Percentiles rank a stretch among this genome's conserved stretches.
Conservation (phyloP, 2,329 filamentous ascomycete genomes). For the Gaeumannomyces sp. region DNA sequence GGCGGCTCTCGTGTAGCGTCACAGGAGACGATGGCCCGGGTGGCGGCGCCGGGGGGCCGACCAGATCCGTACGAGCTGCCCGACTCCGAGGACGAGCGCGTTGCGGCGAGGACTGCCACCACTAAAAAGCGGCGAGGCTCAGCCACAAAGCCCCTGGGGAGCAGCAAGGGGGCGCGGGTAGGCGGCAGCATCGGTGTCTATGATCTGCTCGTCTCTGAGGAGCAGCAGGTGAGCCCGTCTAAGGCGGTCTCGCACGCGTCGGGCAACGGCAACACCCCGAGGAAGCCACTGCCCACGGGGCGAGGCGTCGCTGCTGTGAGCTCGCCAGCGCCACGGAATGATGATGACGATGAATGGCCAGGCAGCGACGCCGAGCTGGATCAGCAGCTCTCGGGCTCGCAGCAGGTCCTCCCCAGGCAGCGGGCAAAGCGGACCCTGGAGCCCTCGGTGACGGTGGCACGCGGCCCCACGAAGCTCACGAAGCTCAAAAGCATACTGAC, state of each 20-base stretch:
- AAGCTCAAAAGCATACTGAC: conserved; percentile 51
- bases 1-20: too few relatives aligned
- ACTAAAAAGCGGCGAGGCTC: not conserved
- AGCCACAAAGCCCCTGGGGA: not conserved
- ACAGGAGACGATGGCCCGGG: too few relatives aligned
- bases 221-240: conserved; percentile 10
- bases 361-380: not conserved
- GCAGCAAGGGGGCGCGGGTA: not conserved
- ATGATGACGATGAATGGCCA: too few relatives aligned
- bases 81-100: conserved; percentile 18
- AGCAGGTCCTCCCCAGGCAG: not conserved
- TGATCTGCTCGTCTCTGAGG: conserved; percentile 16
- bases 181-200: conserved; percentile 13
- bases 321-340: too few relatives aligned
- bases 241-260: conserved; percentile 4
- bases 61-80: conserved; percentile 18
- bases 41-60: too few relatives aligned
- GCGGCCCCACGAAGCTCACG: conserved; percentile 15
- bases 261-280: conserved; percentile 11
- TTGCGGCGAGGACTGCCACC: not conserved
- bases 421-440: not conserved
- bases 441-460: conserved; percentile 11
- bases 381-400: not conserved
- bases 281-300: not conserved
- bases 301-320: not conserved